phyloP scores from a whole-genome alignment of 495 filamentous ascomycete genomes.

The Tuber calosporum region DNA sequence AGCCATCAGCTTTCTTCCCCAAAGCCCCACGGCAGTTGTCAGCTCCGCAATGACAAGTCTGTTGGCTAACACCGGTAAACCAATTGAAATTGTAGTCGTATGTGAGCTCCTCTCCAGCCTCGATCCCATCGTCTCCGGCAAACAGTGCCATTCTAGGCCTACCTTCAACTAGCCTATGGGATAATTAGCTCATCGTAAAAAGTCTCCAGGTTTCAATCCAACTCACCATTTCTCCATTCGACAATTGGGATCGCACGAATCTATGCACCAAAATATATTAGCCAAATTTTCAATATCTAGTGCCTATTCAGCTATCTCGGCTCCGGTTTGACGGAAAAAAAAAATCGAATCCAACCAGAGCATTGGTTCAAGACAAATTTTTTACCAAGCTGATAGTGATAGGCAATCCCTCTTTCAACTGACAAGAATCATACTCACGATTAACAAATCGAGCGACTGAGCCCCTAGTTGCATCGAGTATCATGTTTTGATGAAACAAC shows the following conservation, averaged over 20 bases:
- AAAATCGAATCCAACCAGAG: background rate
- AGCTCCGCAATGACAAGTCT: constrained; percentile 73
- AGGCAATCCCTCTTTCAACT: background rate
- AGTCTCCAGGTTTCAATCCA: background rate
- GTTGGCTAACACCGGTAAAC: constrained; percentile 45
- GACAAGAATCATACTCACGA: constrained; percentile 43
- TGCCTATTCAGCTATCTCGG: background rate
- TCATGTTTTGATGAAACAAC: constrained; percentile 97
- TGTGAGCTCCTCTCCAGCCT: constrained; percentile 92
- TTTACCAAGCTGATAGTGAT: background rate
- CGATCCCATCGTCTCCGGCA: constrained; percentile 78
- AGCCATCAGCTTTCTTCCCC: constrained; percentile 46
- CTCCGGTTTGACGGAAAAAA: background rate
- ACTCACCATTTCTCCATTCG: constrained; percentile 76
- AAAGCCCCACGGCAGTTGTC: constrained; percentile 69
- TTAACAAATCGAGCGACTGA: constrained; percentile 97
- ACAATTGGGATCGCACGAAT: constrained; percentile 96
- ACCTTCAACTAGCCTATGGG: constrained; percentile 65
- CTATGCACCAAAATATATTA: constrained; percentile 23
- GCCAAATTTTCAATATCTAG: background rate
- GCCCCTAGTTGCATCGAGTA: constrained; percentile 92
- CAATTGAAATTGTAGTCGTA: constrained; percentile 98
- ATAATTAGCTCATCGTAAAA: constrained; percentile 6
- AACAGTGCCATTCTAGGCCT: constrained; percentile 97
- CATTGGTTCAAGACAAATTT: constrained; percentile 7